phyloP scores from a whole-genome alignment of 176 grass and related monocot genomes.

The Oryza meyeriana region DNA sequence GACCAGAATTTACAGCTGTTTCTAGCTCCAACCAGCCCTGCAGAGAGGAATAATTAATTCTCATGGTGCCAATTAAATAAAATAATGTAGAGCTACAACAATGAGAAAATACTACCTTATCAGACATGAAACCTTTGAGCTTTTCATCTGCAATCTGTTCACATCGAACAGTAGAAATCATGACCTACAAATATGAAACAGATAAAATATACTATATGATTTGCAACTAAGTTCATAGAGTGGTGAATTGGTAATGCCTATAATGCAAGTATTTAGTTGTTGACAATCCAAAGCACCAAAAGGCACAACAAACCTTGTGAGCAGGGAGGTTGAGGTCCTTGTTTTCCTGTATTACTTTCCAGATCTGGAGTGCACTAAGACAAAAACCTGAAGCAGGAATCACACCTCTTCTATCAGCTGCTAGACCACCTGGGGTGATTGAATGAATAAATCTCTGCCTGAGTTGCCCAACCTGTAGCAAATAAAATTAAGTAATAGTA shows the following conservation, averaged over 20 bases:
- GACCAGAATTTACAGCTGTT: conserved; percentile 55
- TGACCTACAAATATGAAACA: conserved; percentile 54
- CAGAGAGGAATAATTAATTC: conserved; percentile 1
- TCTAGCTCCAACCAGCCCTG: conserved; percentile 85
- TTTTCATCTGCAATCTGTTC: conserved; percentile 92
- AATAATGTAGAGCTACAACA: conserved; percentile 15
- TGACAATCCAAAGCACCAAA: conserved; percentile 2
- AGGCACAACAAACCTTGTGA: conserved; percentile 65
- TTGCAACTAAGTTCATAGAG: background rate
- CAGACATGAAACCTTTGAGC: conserved; percentile 55
- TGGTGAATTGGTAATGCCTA: background rate
- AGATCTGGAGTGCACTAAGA: conserved; percentile 76
- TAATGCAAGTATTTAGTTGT: conserved; percentile 16
- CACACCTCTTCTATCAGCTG: conserved; percentile 83
- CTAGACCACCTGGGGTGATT: conserved; percentile 76
- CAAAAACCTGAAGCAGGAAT: conserved; percentile 90
- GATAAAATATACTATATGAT: conserved; percentile 9
- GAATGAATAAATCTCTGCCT: conserved; percentile 75
- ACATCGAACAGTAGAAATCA: conserved; percentile 95
- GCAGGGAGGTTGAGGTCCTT: conserved; percentile 96
- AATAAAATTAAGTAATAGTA: conserved; percentile 3
- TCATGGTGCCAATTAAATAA: conserved; percentile 7
- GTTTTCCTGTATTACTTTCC: conserved; percentile 91
- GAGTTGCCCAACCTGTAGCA: conserved; percentile 62
- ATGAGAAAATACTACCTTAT: conserved; percentile 64